Conservation (phyloP, 2,329 filamentous ascomycete species). For the Colletotrichum sp. region DNA sequence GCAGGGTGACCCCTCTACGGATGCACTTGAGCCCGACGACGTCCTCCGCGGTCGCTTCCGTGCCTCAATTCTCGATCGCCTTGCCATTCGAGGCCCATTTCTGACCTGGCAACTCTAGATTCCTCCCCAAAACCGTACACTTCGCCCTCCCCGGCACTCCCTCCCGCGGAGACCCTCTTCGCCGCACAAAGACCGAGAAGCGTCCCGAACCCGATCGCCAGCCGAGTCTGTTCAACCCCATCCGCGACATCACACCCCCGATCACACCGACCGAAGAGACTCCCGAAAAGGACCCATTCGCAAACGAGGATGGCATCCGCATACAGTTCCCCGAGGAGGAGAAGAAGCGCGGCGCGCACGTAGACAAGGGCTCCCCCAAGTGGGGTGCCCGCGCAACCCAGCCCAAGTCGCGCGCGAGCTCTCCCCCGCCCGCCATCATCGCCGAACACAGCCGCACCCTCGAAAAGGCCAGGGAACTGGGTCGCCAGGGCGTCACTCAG, state of each 20-base stretch:
- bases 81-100: background rate
- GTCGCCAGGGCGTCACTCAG: constrained; percentile 62
- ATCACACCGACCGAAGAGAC: constrained; percentile 58
- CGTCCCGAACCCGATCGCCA: constrained; percentile 36
- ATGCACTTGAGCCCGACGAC: background rate
- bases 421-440: constrained; percentile 77
- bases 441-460: constrained; percentile 68
- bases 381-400: constrained; percentile 82
- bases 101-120: constrained; percentile 56
- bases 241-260: constrained; percentile 57
- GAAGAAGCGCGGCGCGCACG: constrained; percentile 65
- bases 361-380: constrained; percentile 75
- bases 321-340: constrained; percentile 56
- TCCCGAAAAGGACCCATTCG: constrained; percentile 52
- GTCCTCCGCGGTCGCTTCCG: background rate
- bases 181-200: constrained; percentile 24
- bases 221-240: constrained; percentile 58
- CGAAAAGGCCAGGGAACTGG: constrained; percentile 63
- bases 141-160: constrained; percentile 72
- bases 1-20: background rate
- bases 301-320: constrained; percentile 62
- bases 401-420: constrained; percentile 75
- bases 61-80: background rate
- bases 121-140: constrained; percentile 90
- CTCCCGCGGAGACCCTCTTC: constrained; percentile 36